Conservation (phyloP, 208 protist genomes). For the Wallacemonas rigidus region DNA sequence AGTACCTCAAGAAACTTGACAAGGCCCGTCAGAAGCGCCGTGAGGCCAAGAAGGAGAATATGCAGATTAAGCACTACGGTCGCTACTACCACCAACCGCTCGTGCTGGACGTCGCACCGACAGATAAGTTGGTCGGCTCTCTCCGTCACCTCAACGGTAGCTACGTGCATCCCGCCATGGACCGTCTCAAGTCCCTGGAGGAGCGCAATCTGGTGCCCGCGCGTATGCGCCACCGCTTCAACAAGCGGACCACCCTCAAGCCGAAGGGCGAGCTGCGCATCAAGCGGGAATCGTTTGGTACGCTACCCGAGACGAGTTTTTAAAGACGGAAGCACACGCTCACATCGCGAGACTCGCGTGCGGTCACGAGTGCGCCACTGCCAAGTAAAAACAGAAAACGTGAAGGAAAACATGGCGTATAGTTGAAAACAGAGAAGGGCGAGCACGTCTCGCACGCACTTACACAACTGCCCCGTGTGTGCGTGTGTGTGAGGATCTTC, state of each 20-base stretch:
- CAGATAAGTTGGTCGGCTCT: constrained; percentile 75
- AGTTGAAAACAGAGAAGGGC: too few species aligned
- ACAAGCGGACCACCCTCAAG: constrained; percentile 89
- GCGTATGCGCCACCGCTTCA: constrained; percentile 86
- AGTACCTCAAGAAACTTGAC: constrained; percentile 43
- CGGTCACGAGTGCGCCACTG: too few species aligned
- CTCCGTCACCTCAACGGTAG: constrained; percentile 78
- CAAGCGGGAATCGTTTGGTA: constrained; percentile 83
- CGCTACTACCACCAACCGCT: constrained; percentile 83
- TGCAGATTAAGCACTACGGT: constrained; percentile 81
- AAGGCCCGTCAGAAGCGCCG: constrained; percentile 43
- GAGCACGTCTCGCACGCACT: too few species aligned
- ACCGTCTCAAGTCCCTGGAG: constrained; percentile 91
- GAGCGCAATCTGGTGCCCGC: constrained; percentile 89
- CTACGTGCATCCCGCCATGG: constrained; percentile 71
- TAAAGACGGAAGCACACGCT: constrained; percentile 23
- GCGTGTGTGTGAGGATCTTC: too few species aligned
- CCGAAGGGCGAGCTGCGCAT: constrained; percentile 85
- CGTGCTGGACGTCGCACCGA: constrained; percentile 71
- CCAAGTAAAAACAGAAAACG: too few species aligned
- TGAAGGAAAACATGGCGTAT: too few species aligned
- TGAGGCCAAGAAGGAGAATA: constrained; percentile 55
- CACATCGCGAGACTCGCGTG: too few species aligned
- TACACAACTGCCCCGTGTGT: too few species aligned
- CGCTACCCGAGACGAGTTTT: constrained; percentile 78